These are phyloP conservation scores for Isoetes taiwanensis DNA, from an alignment of 75 land plant genomes.

Conservation along the genomic window DNA sequence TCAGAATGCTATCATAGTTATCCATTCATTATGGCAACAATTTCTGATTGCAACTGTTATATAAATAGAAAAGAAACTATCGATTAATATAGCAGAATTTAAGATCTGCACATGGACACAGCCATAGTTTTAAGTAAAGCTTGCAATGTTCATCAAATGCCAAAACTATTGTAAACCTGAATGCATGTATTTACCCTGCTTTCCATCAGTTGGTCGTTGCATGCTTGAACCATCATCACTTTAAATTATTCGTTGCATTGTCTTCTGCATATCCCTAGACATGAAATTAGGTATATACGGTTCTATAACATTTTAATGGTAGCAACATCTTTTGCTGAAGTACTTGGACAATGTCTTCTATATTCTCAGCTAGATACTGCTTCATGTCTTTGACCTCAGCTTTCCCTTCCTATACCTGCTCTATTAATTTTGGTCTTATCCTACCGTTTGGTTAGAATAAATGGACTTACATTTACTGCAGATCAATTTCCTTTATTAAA, in stretches of 20 bases:
- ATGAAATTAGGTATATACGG: neutral
- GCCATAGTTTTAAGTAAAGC: no score
- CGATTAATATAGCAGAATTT: slow-evolving; percentile 19
- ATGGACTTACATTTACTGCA: slow-evolving; percentile 13
- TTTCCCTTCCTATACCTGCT: slow-evolving; percentile 29
- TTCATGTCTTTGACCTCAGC: slow-evolving; percentile 24
- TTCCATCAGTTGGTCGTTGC: slow-evolving; percentile 11
- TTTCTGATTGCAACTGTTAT: no score
- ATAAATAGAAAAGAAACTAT: no score
- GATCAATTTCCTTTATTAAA: slow-evolving; percentile 24
- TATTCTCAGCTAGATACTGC: slow-evolving; percentile 20
- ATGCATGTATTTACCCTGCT: slow-evolving; percentile 12
- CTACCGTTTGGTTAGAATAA: neutral
- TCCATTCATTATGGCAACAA: no score
- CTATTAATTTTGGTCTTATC: no score
- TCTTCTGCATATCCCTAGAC: slow-evolving; percentile 17
- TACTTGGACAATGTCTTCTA: slow-evolving; percentile 14
- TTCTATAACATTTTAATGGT: slow-evolving; percentile 12
- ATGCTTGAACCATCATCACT: slow-evolving; percentile 14
- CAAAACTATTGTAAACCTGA: neutral
- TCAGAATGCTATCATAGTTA: no score
- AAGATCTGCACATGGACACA: slow-evolving; percentile 15
- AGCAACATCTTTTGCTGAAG: slow-evolving; percentile 13
- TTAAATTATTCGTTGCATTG: slow-evolving; percentile 27
- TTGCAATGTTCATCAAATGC: no score